Evolutionary conservation across 2,329 filamentous ascomycete species (phyloP).

Genomic region (Cercospora sp.): DNA sequence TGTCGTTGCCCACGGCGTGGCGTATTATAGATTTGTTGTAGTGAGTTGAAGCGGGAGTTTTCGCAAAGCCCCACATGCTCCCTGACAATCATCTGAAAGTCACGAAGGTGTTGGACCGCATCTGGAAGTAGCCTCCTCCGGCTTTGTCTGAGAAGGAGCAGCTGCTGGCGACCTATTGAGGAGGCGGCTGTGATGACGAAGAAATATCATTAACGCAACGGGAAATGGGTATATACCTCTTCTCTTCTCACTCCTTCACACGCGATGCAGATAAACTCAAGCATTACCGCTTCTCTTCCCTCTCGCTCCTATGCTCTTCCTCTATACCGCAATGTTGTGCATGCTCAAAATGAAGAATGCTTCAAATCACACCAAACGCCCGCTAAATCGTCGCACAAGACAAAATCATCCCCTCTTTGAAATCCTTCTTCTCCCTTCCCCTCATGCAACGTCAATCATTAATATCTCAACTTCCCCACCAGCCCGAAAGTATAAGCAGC

Average conservation of each 20-base stretch:
- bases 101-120: too few species aligned
- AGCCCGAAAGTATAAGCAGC: constrained; percentile 52
- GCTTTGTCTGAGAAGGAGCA: not conserved
- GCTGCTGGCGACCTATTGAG: not conserved
- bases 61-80: too few species aligned
- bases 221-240: constrained; percentile 13
- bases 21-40: too few species aligned
- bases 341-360: not conserved
- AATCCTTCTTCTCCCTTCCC: not conserved
- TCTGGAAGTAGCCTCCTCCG: too few species aligned
- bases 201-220: not conserved
- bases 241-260: not conserved
- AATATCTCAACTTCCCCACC: constrained; percentile 54
- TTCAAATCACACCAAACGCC: not conserved
- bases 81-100: too few species aligned
- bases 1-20: too few species aligned
- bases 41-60: too few species aligned
- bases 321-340: not conserved
- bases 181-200: not conserved
- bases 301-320: not conserved
- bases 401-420: not conserved
- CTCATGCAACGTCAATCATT: constrained; percentile 20
- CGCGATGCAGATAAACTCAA: not conserved
- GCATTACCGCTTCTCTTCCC: not conserved
- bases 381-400: not conserved